These are phyloP conservation scores for Kondoa malvinella DNA, from an alignment of 768 basidiomycete genomes.

Conservation along the genomic window DNA sequence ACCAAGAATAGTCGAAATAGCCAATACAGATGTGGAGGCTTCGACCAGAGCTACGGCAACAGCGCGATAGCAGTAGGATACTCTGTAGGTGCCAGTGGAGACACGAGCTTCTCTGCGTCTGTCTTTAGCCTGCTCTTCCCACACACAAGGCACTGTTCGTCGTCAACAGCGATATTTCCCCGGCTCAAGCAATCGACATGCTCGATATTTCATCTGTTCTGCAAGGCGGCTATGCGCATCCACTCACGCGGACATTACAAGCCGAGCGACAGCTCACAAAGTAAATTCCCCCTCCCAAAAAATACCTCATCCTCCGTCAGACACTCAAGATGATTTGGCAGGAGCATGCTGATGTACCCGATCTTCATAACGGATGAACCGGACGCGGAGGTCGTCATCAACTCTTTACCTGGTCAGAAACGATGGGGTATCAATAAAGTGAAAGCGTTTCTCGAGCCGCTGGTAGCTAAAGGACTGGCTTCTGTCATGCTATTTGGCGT, in stretches of 20 bases:
- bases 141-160: not conserved
- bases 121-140: no score
- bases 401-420: conserved; percentile 66
- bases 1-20: not conserved
- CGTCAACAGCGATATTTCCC: not conserved
- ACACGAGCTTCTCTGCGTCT: no score
- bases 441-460: conserved; percentile 65
- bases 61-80: no score
- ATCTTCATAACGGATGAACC: conserved; percentile 95
- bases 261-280: conserved; percentile 59
- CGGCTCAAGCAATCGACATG: not conserved
- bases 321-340: conserved; percentile 22
- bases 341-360: conserved; percentile 91
- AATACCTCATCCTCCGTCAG: not conserved
- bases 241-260: conserved; percentile 76
- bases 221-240: conserved; percentile 83
- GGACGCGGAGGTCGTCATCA: conserved; percentile 59
- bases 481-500: conserved; percentile 94
- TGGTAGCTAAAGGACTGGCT: conserved; percentile 72
- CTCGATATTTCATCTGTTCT: conserved; percentile 19
- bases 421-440: conserved; percentile 84
- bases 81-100: no score
- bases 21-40: no score
- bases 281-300: conserved; percentile 23
- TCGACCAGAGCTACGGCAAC: no score